Evolutionary conservation across 805 yeast genomes (phyloP), one percentile per base, ranked within the genome.

Genomic region (Metschnikowia koreensis): DNA sequence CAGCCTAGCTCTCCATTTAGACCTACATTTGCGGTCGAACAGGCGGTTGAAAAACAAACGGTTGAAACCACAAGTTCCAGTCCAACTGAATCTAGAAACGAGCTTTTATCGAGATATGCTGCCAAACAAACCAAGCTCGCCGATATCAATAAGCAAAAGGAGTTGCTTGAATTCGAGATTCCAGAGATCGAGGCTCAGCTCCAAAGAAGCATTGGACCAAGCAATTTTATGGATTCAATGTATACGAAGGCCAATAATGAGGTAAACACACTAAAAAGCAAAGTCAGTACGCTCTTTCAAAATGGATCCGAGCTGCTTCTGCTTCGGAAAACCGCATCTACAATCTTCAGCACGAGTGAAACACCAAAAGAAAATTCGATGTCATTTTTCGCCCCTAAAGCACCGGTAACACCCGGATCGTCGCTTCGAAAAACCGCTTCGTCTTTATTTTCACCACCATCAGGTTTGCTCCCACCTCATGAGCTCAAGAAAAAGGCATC

Each of bases 81-180:
- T 3, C 28, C 13, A 22, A 27, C n/a, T n/a, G 16, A 6, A 2
- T 34, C 44, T 4, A 16, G 47, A 31, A 42, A 41, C 29, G 40
- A 42, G 17, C 58, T 70, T n/a, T 47, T 68, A 7, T 57, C 64
- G 6, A 48, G 54, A 37, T 69, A 65, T 50, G 82, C 87, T 0
- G 59, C 75, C 1, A 83, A 83, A 60, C 85, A 82, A 59, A 72
- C 83, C 53, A 75, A 75, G 50, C 74, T 83, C 8, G 54, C 73
- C 15, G 85, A 81, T 45, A 61, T 80, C 51, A 79, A 76, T 58
- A 66, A 70, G n/a, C 71, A 71, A 34, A 61, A 73, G 48, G 68
- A 70, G 12, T 38, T 51, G 7, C 57, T 70, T 33, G 67, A 70
- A 53, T 60, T 63, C 28, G 73, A 73, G 55, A 63, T 82, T n/a